Conservation (phyloP, 192 early-diverging fungal species). For the Podila clonocystis region DNA sequence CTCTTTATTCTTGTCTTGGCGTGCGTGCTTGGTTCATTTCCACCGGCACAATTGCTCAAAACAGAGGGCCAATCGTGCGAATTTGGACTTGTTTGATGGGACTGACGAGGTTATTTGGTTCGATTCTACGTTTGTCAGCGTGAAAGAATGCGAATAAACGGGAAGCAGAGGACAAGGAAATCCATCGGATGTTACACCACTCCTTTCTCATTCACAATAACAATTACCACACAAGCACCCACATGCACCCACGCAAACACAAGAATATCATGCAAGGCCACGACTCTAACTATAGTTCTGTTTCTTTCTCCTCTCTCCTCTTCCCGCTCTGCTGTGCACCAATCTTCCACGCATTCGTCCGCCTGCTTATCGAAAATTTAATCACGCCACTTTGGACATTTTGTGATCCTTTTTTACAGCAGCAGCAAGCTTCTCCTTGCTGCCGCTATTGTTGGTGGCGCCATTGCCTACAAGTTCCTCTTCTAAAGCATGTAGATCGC, state of each 20-base stretch:
- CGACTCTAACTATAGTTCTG: neutral
- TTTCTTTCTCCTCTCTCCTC: constrained; percentile 4
- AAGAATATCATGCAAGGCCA: too few relatives aligned
- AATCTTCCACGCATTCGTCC: neutral
- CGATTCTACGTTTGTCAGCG: neutral
- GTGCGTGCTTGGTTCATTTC: too few relatives aligned
- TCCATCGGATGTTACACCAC: neutral
- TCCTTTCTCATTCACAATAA: neutral
- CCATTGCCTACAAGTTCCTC: constrained; percentile 36
- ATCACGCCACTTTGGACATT: constrained; percentile 36
- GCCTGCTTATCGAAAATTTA: neutral
- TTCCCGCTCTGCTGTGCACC: neutral
- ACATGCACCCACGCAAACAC: neutral
- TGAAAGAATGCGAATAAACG: neutral
- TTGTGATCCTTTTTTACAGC: neutral
- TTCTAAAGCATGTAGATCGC: constrained; percentile 3
- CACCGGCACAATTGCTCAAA: too few relatives aligned
- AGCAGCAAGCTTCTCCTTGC: constrained; percentile 16
- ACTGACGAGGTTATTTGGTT: too few relatives aligned
- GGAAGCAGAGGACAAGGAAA: neutral
- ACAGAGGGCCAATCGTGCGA: too few relatives aligned
- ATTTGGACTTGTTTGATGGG: too few relatives aligned
- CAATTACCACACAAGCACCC: neutral
- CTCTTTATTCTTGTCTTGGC: too few relatives aligned
- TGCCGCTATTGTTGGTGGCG: constrained; percentile 20